A percentile compares a stretch with the other conserved stretches of the same genome.
These are phyloP conservation scores for Aspergillus aculeatinus DNA, from an alignment of 2,329 filamentous ascomycete species.

Conservation along the genomic window DNA sequence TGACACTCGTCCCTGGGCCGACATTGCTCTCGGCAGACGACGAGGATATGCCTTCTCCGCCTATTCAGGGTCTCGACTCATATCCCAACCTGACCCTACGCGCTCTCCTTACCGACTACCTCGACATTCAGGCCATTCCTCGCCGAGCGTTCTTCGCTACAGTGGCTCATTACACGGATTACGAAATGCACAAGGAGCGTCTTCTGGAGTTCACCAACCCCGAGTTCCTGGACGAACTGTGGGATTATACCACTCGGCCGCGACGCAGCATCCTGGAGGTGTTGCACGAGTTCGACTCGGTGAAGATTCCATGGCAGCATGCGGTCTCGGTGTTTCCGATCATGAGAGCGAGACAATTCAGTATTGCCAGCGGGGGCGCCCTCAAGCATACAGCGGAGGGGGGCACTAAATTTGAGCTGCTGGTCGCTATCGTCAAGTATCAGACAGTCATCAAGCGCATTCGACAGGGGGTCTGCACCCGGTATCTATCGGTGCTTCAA, in stretches of 20 bases:
- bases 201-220: constrained; percentile 80
- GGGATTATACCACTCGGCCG: constrained; percentile 90
- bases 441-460: constrained; percentile 81
- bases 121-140: constrained; percentile 89
- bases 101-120: constrained; percentile 72
- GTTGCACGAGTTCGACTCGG: constrained; percentile 81
- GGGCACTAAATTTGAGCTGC: constrained; percentile 62
- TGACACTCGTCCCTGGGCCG: constrained; percentile 52
- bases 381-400: constrained; percentile 40
- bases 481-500: constrained; percentile 70
- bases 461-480: constrained; percentile 83
- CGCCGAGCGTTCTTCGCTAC: constrained; percentile 80
- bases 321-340: constrained; percentile 72
- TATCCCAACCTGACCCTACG: constrained; percentile 62
- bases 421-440: constrained; percentile 89
- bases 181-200: constrained; percentile 73
- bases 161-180: constrained; percentile 71
- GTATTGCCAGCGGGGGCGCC: constrained; percentile 74
- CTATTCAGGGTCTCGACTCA: constrained; percentile 37
- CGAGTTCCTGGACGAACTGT: constrained; percentile 83
- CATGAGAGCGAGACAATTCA: constrained; percentile 89
- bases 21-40: constrained; percentile 22
- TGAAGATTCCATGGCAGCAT: constrained; percentile 75
- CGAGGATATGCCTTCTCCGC: constrained; percentile 26
- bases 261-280: constrained; percentile 90